Base-by-base conservation (phyloP, 371 early-diverging fungal genomes). In the Lichtheimia ramosa region DNA sequence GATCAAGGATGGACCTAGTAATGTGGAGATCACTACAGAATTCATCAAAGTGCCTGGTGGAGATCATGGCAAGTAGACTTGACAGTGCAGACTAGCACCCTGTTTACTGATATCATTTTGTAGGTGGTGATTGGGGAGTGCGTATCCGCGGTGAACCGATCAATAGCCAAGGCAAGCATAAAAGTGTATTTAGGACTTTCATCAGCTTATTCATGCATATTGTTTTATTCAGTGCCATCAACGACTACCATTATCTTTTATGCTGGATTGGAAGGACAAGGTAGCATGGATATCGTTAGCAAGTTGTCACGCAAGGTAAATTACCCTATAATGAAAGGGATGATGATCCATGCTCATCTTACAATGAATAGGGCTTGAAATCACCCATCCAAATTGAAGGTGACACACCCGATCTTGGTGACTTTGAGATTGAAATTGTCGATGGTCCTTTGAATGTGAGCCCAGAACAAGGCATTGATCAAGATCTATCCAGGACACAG, bases 71-170 rank as follows among this genome's bases (percentile, higher is more conserved):
- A 71, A 59, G 12, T 41, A 40, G 21, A 18, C 18, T 12, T 10
- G 18, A 23, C 20, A 16, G 15, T 7, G 6, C 5, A 18, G 13
- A 2, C 5, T 43, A 48, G 2, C 10, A n/a, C 5, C 25, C 10
- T 5, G 25, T 1, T 27, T 4, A 14, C 13, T 18, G 2, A 8
- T 34, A 10, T 20, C 25, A 6, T 18, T 8, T 52, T 34, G 10
- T 59, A 88, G 90, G 91, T 49, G 95, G 94, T 23, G 89, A 91
- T 59, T 95, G 95, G 96, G 89, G 84, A 10, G 92, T 90, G 7
- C 85, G 94, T 27, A 86, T 96, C 39, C 76, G 83, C 0, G 97
- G 95, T 39, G 77, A 71, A 5, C 84, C 86, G 0, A 70, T 86
- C 5, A 59, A 70, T 25, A 57, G 73, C n/a, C 62, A 70, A 63